phyloP scores from a whole-genome alignment of 2,329 filamentous ascomycete genomes.

The Fusarium lyarnte region DNA sequence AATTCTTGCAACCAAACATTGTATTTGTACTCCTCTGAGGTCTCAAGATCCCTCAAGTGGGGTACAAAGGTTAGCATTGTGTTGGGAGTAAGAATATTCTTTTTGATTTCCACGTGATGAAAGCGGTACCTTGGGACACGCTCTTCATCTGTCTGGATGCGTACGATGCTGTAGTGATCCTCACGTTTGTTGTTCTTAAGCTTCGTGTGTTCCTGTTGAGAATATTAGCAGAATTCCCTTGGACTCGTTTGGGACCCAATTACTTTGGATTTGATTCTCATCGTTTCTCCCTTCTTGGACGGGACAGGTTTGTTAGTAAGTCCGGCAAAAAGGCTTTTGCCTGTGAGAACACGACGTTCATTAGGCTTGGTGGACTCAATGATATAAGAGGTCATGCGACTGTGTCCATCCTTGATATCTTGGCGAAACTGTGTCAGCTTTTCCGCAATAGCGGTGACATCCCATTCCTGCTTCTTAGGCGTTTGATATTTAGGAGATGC shows the following conservation, averaged over 20 bases:
- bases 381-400: conserved; percentile 56
- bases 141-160: conserved; percentile 60
- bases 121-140: conserved; percentile 68
- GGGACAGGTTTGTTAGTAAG: conserved; percentile 51
- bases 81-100: conserved; percentile 68
- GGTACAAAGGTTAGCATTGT: conserved; percentile 70
- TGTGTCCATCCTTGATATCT: conserved; percentile 58
- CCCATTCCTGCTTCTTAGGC: conserved; percentile 50
- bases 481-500: conserved; percentile 38
- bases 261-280: conserved; percentile 64
- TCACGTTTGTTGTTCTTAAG: conserved; percentile 58
- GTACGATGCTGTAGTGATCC: conserved; percentile 52
- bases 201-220: conserved; percentile 55
- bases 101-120: conserved; percentile 68
- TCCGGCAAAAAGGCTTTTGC: conserved; percentile 59
- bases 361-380: conserved; percentile 56
- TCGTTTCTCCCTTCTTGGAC: conserved; percentile 51
- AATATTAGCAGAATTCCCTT: conserved; percentile 23
- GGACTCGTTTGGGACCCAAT: conserved; percentile 6
- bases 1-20: conserved; percentile 66
- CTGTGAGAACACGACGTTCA: conserved; percentile 53
- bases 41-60: conserved; percentile 65
- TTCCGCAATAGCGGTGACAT: conserved; percentile 54
- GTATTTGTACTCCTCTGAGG: conserved; percentile 65
- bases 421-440: conserved; percentile 52